These are phyloP conservation scores for Pichia rugopelliculosa DNA, from an alignment of 805 yeast species.

Conservation along the genomic window DNA sequence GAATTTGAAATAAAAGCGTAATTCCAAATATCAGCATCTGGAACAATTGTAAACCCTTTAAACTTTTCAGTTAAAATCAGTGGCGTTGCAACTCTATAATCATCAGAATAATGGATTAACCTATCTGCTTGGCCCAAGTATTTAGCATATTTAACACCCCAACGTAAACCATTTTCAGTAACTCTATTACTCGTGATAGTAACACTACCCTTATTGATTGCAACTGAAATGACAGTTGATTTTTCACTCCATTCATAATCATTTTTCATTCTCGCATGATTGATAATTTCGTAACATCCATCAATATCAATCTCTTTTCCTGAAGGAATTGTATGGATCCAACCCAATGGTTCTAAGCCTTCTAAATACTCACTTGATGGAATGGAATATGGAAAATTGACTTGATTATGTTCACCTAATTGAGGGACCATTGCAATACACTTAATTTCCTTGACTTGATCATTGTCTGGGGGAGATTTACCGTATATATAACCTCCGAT, in stretches of 20 bases:
- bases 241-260: conserved; percentile 34
- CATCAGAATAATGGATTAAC: conserved; percentile 61
- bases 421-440: conserved; percentile 82
- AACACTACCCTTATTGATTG: conserved; percentile 79
- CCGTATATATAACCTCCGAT: conserved; percentile 82
- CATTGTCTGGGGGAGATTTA: conserved; percentile 62
- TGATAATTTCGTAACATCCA: conserved; percentile 64
- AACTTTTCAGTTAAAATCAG: conserved; percentile 66
- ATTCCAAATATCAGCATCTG: conserved; percentile 83
- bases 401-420: conserved; percentile 60
- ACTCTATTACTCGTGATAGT: conserved; percentile 62
- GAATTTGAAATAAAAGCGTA: conserved; percentile 81
- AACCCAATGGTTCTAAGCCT: conserved; percentile 77
- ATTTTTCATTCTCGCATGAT: conserved; percentile 40
- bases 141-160: conserved; percentile 69
- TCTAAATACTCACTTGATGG: conserved; percentile 37
- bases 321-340: conserved; percentile 85
- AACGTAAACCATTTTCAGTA: conserved; percentile 56
- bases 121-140: conserved; percentile 48
- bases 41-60: conserved; percentile 80
- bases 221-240: conserved; percentile 53
- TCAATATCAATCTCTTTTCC: conserved; percentile 47
- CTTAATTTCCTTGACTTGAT: conserved; percentile 67
- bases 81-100: conserved; percentile 57
- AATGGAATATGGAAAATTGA: conserved; percentile 48